Percentiles rank a stretch among this genome's conserved stretches.
Conservation (phyloP, 1,139 yeast species). For the Hyphopichia fennica region DNA sequence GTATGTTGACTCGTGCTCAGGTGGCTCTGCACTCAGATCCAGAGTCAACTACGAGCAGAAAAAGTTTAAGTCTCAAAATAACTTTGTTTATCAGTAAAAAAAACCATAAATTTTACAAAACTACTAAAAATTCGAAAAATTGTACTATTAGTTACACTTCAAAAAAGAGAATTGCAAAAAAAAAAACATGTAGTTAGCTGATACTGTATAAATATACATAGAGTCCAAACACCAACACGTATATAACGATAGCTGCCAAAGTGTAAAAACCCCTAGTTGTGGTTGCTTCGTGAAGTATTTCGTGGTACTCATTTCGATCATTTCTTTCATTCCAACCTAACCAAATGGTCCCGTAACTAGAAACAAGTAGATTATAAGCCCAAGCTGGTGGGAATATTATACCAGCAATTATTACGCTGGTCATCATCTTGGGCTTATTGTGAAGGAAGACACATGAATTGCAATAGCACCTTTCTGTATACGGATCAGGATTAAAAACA, state of each 20-base stretch:
- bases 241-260: neutral
- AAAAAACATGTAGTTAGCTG: too few relatives aligned
- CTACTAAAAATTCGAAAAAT: too few relatives aligned
- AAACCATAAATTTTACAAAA: too few relatives aligned
- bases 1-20: too few relatives aligned
- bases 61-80: too few relatives aligned
- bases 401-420: slow-evolving; percentile 14
- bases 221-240: neutral
- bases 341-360: slow-evolving; percentile 6
- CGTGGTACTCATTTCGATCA: neutral
- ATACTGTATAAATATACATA: too few relatives aligned
- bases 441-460: neutral
- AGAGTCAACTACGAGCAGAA: too few relatives aligned
- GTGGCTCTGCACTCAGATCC: too few relatives aligned
- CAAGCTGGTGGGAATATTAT: slow-evolving; percentile 22
- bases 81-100: too few relatives aligned
- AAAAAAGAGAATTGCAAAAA: too few relatives aligned
- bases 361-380: slow-evolving; percentile 12
- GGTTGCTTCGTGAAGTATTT: neutral
- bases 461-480: neutral
- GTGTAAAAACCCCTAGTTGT: neutral
- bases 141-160: too few relatives aligned
- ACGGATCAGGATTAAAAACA: neutral
- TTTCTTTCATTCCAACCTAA: neutral
- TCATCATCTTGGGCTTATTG: neutral